A percentile compares a stretch with the other conserved stretches of the same genome.
phyloP scores from a whole-genome alignment of 106 monocot genomes.

The Dendrobium officinale region DNA sequence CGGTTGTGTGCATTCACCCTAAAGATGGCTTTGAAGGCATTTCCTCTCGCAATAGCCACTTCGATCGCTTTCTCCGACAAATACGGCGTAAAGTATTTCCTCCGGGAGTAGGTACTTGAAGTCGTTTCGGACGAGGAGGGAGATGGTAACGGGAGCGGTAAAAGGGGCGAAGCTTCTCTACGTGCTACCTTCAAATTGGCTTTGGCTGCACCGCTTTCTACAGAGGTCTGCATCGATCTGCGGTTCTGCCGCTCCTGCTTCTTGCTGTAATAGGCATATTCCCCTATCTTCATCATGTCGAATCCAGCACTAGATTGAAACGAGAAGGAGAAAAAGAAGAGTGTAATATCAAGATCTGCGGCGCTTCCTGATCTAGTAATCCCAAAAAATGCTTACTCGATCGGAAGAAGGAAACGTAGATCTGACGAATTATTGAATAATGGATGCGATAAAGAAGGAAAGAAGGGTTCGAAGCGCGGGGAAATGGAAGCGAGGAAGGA shows the following conservation, averaged over 20 bases:
- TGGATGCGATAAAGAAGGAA: not conserved
- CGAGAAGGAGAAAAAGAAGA: not conserved
- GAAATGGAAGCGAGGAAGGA: too few species aligned
- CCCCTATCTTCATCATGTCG: slow-evolving; percentile 6
- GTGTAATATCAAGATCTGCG: not conserved
- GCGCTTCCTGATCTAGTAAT: not conserved
- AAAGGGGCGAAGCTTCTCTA: slow-evolving; percentile 22
- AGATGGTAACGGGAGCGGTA: slow-evolving; percentile 18
- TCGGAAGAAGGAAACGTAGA: not conserved
- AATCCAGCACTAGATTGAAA: not conserved
- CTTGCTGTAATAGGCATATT: slow-evolving; percentile 36
- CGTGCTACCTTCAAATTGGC: not conserved
- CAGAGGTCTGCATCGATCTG: slow-evolving; percentile 29
- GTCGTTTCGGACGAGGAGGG: not conserved
- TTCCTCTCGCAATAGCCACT: slow-evolving; percentile 60
- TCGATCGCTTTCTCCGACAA: slow-evolving; percentile 58
- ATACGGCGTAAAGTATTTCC: slow-evolving; percentile 46
- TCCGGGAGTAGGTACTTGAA: not conserved
- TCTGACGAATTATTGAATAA: not conserved
- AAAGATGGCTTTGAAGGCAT: slow-evolving; percentile 64
- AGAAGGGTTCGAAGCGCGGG: not conserved
- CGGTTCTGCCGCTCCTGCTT: slow-evolving; percentile 34
- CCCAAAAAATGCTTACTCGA: not conserved
- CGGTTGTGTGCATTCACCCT: slow-evolving; percentile 79
- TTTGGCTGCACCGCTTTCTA: slow-evolving; percentile 5